These are phyloP conservation scores for Trichoderma reesei DNA, from an alignment of 495 filamentous ascomycete species.

Conservation along the genomic window DNA sequence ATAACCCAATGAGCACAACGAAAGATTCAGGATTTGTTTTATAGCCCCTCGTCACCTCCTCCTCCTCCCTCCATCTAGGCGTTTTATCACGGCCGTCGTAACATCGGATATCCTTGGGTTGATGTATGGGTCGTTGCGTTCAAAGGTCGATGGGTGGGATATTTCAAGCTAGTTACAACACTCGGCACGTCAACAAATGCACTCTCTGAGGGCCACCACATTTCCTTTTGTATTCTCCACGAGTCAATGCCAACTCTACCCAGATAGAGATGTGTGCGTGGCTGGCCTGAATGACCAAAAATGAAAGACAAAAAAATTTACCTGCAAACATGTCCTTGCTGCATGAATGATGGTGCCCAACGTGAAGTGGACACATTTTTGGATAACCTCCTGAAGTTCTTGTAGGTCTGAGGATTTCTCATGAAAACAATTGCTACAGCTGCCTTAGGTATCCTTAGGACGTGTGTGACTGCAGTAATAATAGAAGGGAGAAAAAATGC, in stretches of 20 bases:
- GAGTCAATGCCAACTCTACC: background rate
- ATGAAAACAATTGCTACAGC: background rate
- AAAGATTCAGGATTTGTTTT: conserved; percentile 6
- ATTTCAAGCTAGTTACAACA: background rate
- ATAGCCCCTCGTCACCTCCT: background rate
- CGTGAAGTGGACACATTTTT: background rate
- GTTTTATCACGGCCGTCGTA: conserved; percentile 3
- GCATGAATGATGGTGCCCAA: background rate
- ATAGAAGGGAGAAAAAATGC: too few relatives aligned
- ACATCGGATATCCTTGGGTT: conserved; percentile 9
- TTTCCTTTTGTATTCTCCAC: background rate
- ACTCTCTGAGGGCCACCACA: background rate
- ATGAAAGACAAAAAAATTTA: conserved; percentile 2
- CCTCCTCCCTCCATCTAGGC: background rate
- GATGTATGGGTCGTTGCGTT: conserved; percentile 7
- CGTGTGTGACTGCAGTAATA: too few relatives aligned
- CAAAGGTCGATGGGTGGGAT: conserved; percentile 2
- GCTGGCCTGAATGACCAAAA: background rate
- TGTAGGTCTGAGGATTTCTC: too few relatives aligned
- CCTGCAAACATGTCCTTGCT: background rate
- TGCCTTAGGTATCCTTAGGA: too few relatives aligned
- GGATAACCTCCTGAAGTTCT: too few relatives aligned
- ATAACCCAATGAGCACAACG: background rate
- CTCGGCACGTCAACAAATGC: background rate
- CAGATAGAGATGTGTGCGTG: background rate